Evolutionary conservation across 176 grass and related monocot species (phyloP), one percentile per base, ranked within the genome.

Genomic region (Secale cereale): DNA sequence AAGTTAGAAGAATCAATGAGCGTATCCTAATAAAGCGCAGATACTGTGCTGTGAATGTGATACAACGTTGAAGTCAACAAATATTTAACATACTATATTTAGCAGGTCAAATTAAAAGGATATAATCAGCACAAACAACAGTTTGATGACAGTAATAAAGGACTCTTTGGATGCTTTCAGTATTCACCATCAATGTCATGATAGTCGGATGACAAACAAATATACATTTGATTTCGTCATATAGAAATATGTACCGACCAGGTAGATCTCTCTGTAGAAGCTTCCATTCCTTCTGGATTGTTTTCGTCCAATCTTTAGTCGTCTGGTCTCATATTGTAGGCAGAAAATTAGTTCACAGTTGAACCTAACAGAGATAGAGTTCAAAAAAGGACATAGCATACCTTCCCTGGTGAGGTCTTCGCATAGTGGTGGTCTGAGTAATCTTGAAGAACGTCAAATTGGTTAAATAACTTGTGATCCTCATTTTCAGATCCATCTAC

Each of bases 251-350:
- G 29, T 25, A 87, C 78, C 78, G 39, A 94, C 89, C 89, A 57
- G 92, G 92, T 70, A 94, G 67, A 89, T 89, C 82, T 89, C 91
- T 94, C 73, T 94, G 89, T 64, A 94, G 81, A 85, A 94, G 81
- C 75, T 85, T 91, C 92, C 92, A 94, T 80, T 94, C 92, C 76
- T 86, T 86, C 72, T 91, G 92, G 79, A 94, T 64, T 83, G 83
- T 63, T 48, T 89, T 94, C 61, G 46, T 65, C 92, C 92, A 94
- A 59, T 89, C 92, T 82, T 91, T 94, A 82, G 64, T 64, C 16
- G 85, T 70, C 92, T 94, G 87, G 11, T 87, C 74, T 84, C 66
- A 68, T 22, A 81, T 80, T 86, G 40, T 59, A 76, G 48, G 59
- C 59, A 63, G 10, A 32, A 82, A 40, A 52, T 62, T 61, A 60